These are phyloP conservation scores for Xylariaceae sp. DNA, from an alignment of 2,329 filamentous ascomycete genomes.

Conservation along the genomic window DNA sequence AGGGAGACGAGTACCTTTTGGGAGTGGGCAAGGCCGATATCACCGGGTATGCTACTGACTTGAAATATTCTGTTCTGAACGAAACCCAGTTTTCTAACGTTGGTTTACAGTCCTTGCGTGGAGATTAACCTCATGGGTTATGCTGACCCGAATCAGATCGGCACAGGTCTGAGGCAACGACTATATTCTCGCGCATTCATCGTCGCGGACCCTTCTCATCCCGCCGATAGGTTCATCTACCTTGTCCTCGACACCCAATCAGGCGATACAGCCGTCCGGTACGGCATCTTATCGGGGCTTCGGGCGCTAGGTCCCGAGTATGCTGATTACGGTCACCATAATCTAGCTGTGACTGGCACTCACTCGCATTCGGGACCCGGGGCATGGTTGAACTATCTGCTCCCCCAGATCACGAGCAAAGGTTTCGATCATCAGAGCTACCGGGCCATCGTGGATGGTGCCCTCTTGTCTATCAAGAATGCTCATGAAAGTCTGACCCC, in stretches of 20 bases:
- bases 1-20: conserved; percentile 54
- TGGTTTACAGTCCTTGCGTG: conserved; percentile 69
- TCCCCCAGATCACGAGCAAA: conserved; percentile 87
- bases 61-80: neutral
- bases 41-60: conserved; percentile 48
- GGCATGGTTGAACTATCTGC: conserved; percentile 92
- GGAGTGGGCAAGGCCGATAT: conserved; percentile 66
- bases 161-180: conserved; percentile 84
- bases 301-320: conserved; percentile 74
- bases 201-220: conserved; percentile 70
- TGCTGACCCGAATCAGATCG: conserved; percentile 82
- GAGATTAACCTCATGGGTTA: conserved; percentile 94
- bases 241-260: conserved; percentile 86
- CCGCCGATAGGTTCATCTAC: conserved; percentile 81
- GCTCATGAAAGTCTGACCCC: conserved; percentile 75
- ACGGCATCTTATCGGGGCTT: conserved; percentile 84
- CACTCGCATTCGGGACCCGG: conserved; percentile 92
- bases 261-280: conserved; percentile 86
- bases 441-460: conserved; percentile 85
- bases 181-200: conserved; percentile 92
- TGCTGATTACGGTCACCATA: conserved; percentile 76
- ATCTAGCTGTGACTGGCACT: conserved; percentile 88
- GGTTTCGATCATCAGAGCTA: conserved; percentile 90
- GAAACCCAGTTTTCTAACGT: neutral
- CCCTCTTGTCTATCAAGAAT: conserved; percentile 78